phyloP scores from a whole-genome alignment of 225 moss, liverwort and hornwort species.

The Neckera pumila region DNA sequence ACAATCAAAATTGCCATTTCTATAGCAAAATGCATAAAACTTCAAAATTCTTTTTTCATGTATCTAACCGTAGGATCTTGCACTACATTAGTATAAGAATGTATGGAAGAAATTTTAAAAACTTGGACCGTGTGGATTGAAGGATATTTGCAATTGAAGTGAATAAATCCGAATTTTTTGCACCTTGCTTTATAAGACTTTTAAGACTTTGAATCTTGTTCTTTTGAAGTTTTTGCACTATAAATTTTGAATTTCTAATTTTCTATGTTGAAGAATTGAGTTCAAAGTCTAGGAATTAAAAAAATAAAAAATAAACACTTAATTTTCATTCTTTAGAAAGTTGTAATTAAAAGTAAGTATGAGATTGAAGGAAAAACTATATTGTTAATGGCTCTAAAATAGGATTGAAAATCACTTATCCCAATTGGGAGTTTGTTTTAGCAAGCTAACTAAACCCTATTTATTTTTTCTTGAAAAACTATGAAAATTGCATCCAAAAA shows the following conservation, averaged over 20 bases:
- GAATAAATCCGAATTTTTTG: not conserved
- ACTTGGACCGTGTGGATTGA: not conserved
- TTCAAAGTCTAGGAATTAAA: not conserved
- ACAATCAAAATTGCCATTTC: not conserved
- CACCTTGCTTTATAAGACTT: no score
- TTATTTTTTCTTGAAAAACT: not conserved
- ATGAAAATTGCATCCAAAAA: not conserved
- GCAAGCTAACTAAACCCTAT: not conserved
- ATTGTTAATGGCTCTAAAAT: no score
- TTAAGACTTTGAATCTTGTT: no score
- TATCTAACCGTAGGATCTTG: rapidly evolving
- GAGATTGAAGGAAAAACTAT: not conserved
- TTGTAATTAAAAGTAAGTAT: not conserved
- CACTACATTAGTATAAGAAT: not conserved
- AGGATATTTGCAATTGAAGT: not conserved
- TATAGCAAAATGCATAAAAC: not conserved
- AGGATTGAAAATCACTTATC: not conserved
- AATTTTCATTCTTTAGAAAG: not conserved
- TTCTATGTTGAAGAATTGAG: not conserved
- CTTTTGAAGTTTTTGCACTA: no score
- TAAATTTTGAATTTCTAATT: not conserved
- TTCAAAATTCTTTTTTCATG: not conserved
- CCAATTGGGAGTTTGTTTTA: rapidly evolving
- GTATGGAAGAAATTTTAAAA: not conserved
- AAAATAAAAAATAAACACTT: no score